phyloP scores from a whole-genome alignment of 2,329 filamentous ascomycete genomes.

The Phialophora chinensis region DNA sequence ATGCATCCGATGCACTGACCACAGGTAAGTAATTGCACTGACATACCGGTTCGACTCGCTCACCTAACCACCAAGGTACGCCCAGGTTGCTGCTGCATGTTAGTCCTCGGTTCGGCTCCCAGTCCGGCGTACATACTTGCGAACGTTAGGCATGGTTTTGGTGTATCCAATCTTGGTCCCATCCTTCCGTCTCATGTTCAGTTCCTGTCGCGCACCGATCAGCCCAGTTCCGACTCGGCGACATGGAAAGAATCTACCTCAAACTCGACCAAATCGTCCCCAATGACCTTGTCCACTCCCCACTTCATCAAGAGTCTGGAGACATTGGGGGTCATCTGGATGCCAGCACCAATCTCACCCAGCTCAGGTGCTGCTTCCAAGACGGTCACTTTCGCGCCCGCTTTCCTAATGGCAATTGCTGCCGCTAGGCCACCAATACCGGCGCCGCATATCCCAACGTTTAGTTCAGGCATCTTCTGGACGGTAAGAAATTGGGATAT shows the following conservation, averaged over 20 bases:
- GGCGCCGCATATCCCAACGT: conserved; percentile 46
- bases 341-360: conserved; percentile 47
- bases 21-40: neutral
- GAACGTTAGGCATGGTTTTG: conserved; percentile 38
- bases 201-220: conserved; percentile 37
- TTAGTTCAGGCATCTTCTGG: conserved; percentile 24
- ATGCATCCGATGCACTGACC: conserved; percentile 55
- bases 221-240: neutral
- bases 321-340: conserved; percentile 38
- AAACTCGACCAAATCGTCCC: conserved; percentile 49
- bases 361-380: conserved; percentile 43
- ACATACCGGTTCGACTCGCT: conserved; percentile 26
- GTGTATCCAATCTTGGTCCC: conserved; percentile 50
- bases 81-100: conserved; percentile 26
- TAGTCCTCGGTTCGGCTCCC: neutral
- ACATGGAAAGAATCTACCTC: conserved; percentile 25
- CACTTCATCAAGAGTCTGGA: conserved; percentile 48
- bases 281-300: conserved; percentile 50
- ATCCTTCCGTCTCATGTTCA: conserved; percentile 45
- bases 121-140: conserved; percentile 16
- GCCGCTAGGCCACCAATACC: conserved; percentile 54
- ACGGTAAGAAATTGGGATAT: neutral
- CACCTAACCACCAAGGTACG: conserved; percentile 41
- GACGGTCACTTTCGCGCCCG: conserved; percentile 44
- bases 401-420: conserved; percentile 51